phyloP scores from a whole-genome alignment of 805 yeast genomes.

The Jamesozyma gamospora region DNA sequence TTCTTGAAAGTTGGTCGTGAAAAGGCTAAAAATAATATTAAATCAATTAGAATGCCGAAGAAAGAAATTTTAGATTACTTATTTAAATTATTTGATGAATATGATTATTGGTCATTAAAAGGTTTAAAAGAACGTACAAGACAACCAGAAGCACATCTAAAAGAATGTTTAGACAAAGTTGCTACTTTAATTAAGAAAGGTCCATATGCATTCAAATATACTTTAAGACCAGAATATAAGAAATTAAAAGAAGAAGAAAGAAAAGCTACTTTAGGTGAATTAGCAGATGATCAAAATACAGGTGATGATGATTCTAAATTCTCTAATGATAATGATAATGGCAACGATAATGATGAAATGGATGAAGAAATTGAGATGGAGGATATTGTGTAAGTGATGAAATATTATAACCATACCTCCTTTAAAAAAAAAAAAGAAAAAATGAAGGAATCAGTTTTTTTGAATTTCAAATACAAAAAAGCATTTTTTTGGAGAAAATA shows the following conservation, averaged over 20 bases:
- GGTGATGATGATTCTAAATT: not conserved
- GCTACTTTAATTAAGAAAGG: constrained; percentile 89
- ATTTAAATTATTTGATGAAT: constrained; percentile 85
- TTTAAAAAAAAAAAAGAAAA: too few relatives aligned
- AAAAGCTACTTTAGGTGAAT: constrained; percentile 52
- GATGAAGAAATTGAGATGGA: constrained; percentile 70
- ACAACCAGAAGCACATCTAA: constrained; percentile 89
- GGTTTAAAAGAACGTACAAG: constrained; percentile 88
- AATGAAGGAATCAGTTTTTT: too few relatives aligned
- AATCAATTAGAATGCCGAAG: constrained; percentile 90
- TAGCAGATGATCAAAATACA: constrained; percentile 25
- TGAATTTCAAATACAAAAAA: too few relatives aligned
- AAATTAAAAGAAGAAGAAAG: constrained; percentile 67
- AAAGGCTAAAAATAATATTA: constrained; percentile 36
- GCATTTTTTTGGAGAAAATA: too few relatives aligned
- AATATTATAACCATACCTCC: too few relatives aligned
- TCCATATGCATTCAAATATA: constrained; percentile 88
- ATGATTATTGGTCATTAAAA: constrained; percentile 93
- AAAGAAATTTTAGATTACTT: constrained; percentile 81
- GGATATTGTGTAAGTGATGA: constrained; percentile 40
- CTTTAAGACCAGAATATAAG: constrained; percentile 82
- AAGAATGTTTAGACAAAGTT: constrained; percentile 82
- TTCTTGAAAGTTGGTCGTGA: constrained; percentile 49
- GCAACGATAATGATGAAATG: constrained; percentile 42
- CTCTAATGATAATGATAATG: constrained; percentile 1